Conservation (phyloP, 2,329 filamentous ascomycete genomes). For the Talaromyces piceae region DNA sequence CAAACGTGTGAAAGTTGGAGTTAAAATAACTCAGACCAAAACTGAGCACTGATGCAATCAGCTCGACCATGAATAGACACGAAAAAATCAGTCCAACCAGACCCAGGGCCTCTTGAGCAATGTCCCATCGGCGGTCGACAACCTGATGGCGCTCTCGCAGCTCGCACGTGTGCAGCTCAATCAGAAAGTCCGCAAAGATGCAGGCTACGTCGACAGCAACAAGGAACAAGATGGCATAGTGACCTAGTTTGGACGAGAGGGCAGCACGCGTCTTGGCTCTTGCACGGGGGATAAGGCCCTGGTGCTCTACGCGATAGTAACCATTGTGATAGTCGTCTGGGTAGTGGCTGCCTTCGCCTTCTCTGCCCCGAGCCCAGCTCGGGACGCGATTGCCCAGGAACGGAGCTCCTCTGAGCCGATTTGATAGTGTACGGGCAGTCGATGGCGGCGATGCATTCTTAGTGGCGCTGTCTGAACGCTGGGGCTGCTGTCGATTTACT, state of each 20-base stretch:
- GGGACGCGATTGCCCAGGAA: slow-evolving; percentile 5
- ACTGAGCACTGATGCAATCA: slow-evolving; percentile 52
- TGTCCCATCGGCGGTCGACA: slow-evolving; percentile 23
- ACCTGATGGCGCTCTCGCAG: slow-evolving; percentile 20
- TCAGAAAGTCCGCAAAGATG: slow-evolving; percentile 47
- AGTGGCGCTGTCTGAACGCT: not conserved
- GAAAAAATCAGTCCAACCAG: slow-evolving; percentile 53
- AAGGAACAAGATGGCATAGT: slow-evolving; percentile 43
- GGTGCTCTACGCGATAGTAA: not conserved
- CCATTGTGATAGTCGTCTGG: slow-evolving; percentile 2
- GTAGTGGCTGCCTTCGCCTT: slow-evolving; percentile 1
- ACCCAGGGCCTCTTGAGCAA: slow-evolving; percentile 40
- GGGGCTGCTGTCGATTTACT: slow-evolving; percentile 2
- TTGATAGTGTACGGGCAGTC: not conserved
- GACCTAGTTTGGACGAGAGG: slow-evolving; percentile 41
- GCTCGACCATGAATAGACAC: slow-evolving; percentile 57
- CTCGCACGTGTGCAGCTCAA: slow-evolving; percentile 45
- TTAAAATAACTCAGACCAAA: slow-evolving; percentile 56
- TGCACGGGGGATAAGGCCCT: slow-evolving; percentile 2
- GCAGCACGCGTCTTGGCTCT: slow-evolving; percentile 19
- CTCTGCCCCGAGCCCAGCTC: slow-evolving; percentile 6
- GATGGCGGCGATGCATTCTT: not conserved
- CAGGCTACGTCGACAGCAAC: slow-evolving; percentile 45
- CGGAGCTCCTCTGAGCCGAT: not conserved
- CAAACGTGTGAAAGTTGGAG: slow-evolving; percentile 56